A percentile compares a stretch with the other conserved stretches of the same genome.
Evolutionary conservation across 495 filamentous ascomycete species (phyloP).

Genomic region (Hypoxylon perforatum): DNA sequence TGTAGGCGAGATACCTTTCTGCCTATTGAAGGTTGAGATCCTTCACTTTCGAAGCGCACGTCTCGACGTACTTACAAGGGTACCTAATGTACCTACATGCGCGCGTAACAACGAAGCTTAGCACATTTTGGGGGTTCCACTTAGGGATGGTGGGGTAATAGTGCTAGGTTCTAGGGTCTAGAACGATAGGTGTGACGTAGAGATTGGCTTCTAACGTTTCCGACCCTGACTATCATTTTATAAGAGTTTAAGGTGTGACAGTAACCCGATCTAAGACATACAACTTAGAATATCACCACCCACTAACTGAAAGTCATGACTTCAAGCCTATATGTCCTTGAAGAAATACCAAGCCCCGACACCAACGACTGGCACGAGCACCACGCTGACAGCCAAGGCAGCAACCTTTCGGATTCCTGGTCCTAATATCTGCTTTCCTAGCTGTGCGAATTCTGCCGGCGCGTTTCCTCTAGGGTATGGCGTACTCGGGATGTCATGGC

Average conservation of each 20-base stretch:
- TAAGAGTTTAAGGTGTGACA: no score
- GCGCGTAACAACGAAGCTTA: no score
- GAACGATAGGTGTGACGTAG: no score
- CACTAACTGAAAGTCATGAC: background rate
- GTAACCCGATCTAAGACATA: no score
- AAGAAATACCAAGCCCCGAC: constrained; percentile 16
- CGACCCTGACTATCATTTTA: no score
- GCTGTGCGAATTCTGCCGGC: constrained; percentile 36
- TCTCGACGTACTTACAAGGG: constrained; percentile 1
- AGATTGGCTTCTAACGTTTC: no score
- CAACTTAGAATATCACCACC: background rate
- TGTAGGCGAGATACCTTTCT: background rate
- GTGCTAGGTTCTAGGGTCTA: no score
- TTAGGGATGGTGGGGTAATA: no score
- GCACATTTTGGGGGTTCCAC: no score
- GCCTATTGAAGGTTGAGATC: background rate
- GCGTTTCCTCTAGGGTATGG: constrained; percentile 46
- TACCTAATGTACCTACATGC: background rate
- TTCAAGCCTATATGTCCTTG: background rate
- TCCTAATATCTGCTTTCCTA: constrained; percentile 44
- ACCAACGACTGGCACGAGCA: constrained; percentile 11
- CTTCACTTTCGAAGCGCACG: background rate
- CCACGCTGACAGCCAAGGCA: constrained; percentile 5
- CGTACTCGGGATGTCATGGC: constrained; percentile 37
- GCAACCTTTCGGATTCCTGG: constrained; percentile 7